phyloP scores from a whole-genome alignment of 345 rosid genomes.

The Heritiera fomes region DNA sequence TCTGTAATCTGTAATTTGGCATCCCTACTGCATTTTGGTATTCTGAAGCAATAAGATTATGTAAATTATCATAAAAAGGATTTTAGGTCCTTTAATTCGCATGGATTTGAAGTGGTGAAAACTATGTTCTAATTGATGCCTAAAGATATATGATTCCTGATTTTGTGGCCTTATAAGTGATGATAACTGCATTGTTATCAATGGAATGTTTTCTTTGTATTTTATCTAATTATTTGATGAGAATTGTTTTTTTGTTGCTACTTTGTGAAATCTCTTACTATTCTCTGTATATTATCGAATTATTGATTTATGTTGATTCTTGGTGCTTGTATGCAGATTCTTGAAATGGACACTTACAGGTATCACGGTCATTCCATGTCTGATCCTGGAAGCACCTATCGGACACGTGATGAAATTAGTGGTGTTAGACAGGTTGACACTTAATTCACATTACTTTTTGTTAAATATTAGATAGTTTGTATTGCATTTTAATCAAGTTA shows the following conservation, averaged over 20 bases:
- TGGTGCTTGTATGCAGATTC: constrained; percentile 58
- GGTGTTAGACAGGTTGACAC: constrained; percentile 92
- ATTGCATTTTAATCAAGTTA: not conserved
- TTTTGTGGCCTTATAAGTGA: not conserved
- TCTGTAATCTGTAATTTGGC: not conserved
- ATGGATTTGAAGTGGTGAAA: not conserved
- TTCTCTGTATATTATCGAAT: not conserved
- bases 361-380: constrained; percentile 99
- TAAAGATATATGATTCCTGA: not conserved
- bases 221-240: not conserved
- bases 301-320: not conserved
- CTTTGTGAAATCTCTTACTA: not conserved
- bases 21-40: not conserved
- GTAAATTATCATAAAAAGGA: not conserved
- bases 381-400: constrained; percentile 99
- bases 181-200: not conserved
- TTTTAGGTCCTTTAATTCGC: not conserved
- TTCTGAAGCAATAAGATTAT: not conserved
- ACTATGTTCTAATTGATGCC: not conserved
- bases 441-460: not conserved
- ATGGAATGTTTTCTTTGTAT: not conserved
- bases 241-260: not conserved
- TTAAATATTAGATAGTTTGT: not conserved
- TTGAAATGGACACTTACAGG: constrained; percentile 98
- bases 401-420: constrained; percentile 90